These are phyloP conservation scores for Boletus barrowsii DNA, from an alignment of 768 basidiomycete species.

Conservation along the genomic window DNA sequence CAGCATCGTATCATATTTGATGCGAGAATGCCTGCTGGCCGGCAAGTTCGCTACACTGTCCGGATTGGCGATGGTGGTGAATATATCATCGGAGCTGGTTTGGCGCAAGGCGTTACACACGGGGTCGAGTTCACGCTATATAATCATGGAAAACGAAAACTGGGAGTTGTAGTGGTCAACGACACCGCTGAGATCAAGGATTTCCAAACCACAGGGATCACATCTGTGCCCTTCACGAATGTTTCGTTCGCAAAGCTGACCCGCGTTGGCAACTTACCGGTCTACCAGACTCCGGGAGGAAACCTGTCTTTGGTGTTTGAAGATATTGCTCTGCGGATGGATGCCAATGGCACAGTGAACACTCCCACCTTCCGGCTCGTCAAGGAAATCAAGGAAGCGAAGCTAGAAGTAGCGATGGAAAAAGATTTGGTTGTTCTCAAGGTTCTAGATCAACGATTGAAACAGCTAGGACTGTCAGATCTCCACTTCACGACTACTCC, in stretches of 20 bases:
- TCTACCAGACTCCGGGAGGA: not conserved
- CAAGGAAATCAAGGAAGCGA: not conserved
- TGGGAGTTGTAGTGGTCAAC: constrained; percentile 1
- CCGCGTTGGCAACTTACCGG: not conserved
- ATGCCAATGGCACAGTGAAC: too few species aligned
- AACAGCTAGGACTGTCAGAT: constrained; percentile 1
- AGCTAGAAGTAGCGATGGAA: not conserved
- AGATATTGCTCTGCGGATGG: not conserved
- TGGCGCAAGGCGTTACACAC: constrained; percentile 24
- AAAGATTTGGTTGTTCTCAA: not conserved
- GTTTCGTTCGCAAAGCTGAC: constrained; percentile 5
- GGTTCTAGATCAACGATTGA: constrained; percentile 3
- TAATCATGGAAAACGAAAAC: not conserved
- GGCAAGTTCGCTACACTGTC: constrained; percentile 6
- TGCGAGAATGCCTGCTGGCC: constrained; percentile 10
- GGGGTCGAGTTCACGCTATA: constrained; percentile 23
- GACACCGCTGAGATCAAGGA: constrained; percentile 14
- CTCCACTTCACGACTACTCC: not conserved
- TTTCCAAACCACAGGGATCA: constrained; percentile 8
- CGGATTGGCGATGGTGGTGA: not conserved
- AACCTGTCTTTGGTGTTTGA: not conserved
- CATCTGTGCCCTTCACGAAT: not conserved
- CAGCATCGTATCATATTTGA: constrained; percentile 27
- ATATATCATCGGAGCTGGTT: constrained; percentile 25
- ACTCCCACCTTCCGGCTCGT: not conserved